Base-by-base conservation (phyloP, 768 basidiomycete genomes). In the Erythrobasidium yunnanense region DNA sequence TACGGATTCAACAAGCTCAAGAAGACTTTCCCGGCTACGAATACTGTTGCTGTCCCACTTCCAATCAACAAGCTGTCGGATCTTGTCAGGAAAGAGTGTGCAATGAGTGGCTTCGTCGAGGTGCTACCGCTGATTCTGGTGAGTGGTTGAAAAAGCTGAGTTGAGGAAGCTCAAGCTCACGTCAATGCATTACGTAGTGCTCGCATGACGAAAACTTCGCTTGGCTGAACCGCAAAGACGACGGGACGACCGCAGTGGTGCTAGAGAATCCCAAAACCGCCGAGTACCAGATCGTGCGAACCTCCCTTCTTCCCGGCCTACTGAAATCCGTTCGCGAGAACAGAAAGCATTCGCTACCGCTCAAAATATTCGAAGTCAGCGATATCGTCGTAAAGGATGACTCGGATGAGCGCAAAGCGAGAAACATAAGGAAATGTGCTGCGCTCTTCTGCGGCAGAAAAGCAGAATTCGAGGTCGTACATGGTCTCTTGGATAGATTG, bases 121-220 rank as follows among this genome's bases (percentile, higher is more conserved):
- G 91, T 88, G 6, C 80, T 97, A 1, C 90, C 95, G 22, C 81
- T 97, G 66, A 97, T 90, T 74, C 81, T 99, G 70, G 92, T 95
- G 74, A 55, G 86, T 77, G 13, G 2, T 0, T 2, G 57, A n/a
- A 20, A 22, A 1, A 4, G 32, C 17, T 34, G 23, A 51, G 35
- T 53, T 54, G 42, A 45, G 35, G 55, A 6, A 52, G 25, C 18
- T 23, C 49, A 45, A n/a, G n/a, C n/a, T 33, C 13, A 51, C 11
- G 11, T 42, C 11, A 42, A 42, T 42, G 38, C n/a, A 51, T 8
- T 13, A 11, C 49, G 25, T 72, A 96, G 91, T 99, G 93, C 78
- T 96, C 93, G 11, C 90, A 91, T 73, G 93, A 96, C 77, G 95
- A 99, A 78, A 97, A 96, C 79, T 99, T 96, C 74, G 86, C 84